Conservation (phyloP, 2,329 filamentous ascomycete species). For the Cladosporium velox region DNA sequence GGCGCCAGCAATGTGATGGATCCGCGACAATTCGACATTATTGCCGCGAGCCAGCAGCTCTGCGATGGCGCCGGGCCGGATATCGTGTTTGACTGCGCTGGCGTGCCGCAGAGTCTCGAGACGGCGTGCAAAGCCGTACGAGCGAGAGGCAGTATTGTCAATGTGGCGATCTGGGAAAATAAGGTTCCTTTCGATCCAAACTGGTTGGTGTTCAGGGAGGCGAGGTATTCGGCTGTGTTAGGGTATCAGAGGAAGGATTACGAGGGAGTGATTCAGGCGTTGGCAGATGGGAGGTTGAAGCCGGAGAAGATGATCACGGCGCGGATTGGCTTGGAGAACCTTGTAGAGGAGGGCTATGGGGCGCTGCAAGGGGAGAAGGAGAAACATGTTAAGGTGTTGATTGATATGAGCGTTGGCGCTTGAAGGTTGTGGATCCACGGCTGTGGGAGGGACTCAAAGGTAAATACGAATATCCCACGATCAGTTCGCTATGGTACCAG, state of each 20-base stretch:
- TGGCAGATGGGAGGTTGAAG: constrained; percentile 43
- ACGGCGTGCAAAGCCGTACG: constrained; percentile 54
- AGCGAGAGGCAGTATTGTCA: constrained; percentile 60
- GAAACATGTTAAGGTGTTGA: constrained; percentile 64
- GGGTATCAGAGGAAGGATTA: constrained; percentile 58
- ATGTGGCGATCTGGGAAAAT: constrained; percentile 66
- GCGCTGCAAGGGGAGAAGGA: constrained; percentile 62
- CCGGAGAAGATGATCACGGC: constrained; percentile 63
- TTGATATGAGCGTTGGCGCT: constrained; percentile 43
- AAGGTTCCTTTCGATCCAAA: constrained; percentile 56
- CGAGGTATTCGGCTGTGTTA: constrained; percentile 53
- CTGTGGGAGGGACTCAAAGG: background rate
- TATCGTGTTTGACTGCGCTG: constrained; percentile 64
- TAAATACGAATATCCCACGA: background rate
- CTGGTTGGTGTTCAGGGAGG: constrained; percentile 56
- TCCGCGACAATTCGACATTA: constrained; percentile 54
- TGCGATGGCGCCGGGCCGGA: constrained; percentile 55
- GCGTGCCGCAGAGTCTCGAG: constrained; percentile 50
- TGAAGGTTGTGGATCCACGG: background rate
- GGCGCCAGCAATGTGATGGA: constrained; percentile 59
- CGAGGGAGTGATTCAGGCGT: constrained; percentile 53
- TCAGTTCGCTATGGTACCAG: background rate
- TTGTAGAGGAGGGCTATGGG: constrained; percentile 60
- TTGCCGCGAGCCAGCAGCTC: constrained; percentile 48
- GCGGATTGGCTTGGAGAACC: constrained; percentile 56